phyloP scores from a whole-genome alignment of 2,329 filamentous ascomycete species.

The Claviceps quebecensis region DNA sequence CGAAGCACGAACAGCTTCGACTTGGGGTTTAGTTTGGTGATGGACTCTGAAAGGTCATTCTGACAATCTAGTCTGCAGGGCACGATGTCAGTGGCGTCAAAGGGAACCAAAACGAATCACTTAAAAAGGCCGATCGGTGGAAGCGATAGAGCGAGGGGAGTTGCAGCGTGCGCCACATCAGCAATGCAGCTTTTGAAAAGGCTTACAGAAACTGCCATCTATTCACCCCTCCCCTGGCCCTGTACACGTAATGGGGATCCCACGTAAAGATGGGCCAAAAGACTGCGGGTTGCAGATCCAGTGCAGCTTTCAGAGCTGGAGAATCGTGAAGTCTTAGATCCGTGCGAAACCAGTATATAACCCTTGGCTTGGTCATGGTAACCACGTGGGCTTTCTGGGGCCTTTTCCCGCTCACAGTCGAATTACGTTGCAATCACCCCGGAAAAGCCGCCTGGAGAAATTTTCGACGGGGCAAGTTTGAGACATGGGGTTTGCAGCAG shows the following conservation, averaged over 20 bases:
- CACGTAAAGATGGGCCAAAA: slow-evolving; percentile 69
- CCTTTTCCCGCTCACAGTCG: neutral
- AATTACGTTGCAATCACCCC: neutral
- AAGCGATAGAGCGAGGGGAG: neutral
- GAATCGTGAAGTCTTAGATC: slow-evolving; percentile 68
- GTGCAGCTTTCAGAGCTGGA: slow-evolving; percentile 55
- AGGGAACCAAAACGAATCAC: neutral
- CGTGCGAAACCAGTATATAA: slow-evolving; percentile 69
- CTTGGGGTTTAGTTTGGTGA: slow-evolving; percentile 54
- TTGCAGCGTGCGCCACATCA: neutral
- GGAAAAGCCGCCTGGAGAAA: too few relatives aligned
- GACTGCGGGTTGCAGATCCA: slow-evolving; percentile 53
- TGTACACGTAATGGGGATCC: slow-evolving; percentile 70
- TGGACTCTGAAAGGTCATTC: slow-evolving; percentile 50
- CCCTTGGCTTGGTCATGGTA: slow-evolving; percentile 24
- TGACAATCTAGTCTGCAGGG: slow-evolving; percentile 52
- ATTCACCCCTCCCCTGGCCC: slow-evolving; percentile 54
- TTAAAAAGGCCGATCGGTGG: too few relatives aligned
- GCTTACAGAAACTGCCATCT: slow-evolving; percentile 57
- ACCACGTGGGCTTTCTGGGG: neutral
- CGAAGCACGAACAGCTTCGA: slow-evolving; percentile 60
- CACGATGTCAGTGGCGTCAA: neutral
- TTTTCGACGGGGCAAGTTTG: neutral
- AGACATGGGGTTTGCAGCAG: neutral
- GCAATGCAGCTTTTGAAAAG: neutral